Evolutionary conservation across 148 eudicot species (phyloP).

Genomic region (Simmondsia chinensis): DNA sequence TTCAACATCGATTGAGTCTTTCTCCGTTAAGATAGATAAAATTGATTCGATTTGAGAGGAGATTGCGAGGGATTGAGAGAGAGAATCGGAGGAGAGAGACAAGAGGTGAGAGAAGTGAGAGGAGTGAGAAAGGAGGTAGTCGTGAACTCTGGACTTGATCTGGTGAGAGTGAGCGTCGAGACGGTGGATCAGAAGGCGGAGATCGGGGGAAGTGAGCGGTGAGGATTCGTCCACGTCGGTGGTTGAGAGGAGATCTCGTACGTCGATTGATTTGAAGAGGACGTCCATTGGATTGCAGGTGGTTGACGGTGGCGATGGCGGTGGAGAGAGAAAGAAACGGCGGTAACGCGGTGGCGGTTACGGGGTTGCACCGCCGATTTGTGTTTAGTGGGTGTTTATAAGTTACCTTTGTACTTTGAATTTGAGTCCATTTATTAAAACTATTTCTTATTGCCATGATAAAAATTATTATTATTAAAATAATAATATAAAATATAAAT

Average conservation of each 20-base stretch:
- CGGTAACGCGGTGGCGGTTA: too few species aligned
- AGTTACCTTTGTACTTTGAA: too few species aligned
- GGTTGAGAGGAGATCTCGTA: slow-evolving; percentile 60
- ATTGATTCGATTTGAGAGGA: slow-evolving; percentile 32
- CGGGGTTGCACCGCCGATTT: too few species aligned
- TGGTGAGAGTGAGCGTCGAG: slow-evolving; percentile 55
- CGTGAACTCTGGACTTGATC: slow-evolving; percentile 64
- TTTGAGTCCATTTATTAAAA: too few species aligned
- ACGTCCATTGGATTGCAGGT: slow-evolving; percentile 42
- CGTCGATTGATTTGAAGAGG: slow-evolving; percentile 40
- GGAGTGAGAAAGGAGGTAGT: slow-evolving; percentile 54
- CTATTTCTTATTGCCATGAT: too few species aligned
- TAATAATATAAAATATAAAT: too few species aligned
- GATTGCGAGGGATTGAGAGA: slow-evolving; percentile 25
- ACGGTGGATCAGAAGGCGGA: slow-evolving; percentile 72
- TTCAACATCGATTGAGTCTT: slow-evolving; percentile 19
- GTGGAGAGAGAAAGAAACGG: too few species aligned
- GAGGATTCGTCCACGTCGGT: slow-evolving; percentile 47
- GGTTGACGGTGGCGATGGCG: neutral
- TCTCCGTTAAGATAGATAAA: slow-evolving; percentile 22
- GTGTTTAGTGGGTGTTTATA: too few species aligned
- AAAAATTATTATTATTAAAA: too few species aligned
- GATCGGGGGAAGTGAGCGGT: slow-evolving; percentile 85
- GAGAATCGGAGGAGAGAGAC: slow-evolving; percentile 43
- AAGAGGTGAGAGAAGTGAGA: slow-evolving; percentile 57